Evolutionary conservation across 2,329 filamentous ascomycete species (phyloP), one percentile per base, ranked within the genome.

Genomic region (Sporothrix curviconia): DNA sequence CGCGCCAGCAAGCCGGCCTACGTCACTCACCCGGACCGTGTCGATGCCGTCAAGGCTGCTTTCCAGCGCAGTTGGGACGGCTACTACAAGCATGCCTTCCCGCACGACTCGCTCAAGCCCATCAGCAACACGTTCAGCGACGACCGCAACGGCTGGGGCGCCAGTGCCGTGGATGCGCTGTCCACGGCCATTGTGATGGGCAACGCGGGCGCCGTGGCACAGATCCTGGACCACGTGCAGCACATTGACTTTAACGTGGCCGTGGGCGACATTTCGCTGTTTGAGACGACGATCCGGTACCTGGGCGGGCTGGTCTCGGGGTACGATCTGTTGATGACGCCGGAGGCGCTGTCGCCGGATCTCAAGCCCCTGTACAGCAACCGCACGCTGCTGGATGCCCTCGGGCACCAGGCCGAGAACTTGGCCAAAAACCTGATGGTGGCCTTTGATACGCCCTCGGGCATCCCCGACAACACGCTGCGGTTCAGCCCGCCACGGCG

Each of bases 231-330:
- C 6, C 85, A 85, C 67, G 80, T 95, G 46, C 79, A 83, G 0
- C 80, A 72, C 0, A 86, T 95, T 65, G 76, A 95, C 70, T 95
- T 89, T 66, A 79, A 79, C 42, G 74, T 76, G 11, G 88, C 86
- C 1, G 66, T 76, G 2, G 70, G 76, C 1, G 71, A 76, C 9
- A 83, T 95, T 50, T 92, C 87, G 37, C 72, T 96, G 7, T 96
- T 96, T 66, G 91, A 96, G 72, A 95, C 90, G 0, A 96, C 89
- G 0, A 95, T 96, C 66, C 85, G 91, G 28, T 95, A 95, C 66
- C 74, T 96, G 1, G 91, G 83, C 9, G 91, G 90, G 15, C 77
- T 96, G 65, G 68, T 96, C 8, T 88, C 90, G 2, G 89, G 78
- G 4, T 86, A 89, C 64, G 87, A 90, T 67, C 77, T 96, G 50